Evolutionary conservation across 192 early-diverging fungal genomes (phyloP).

Genomic region (Entomortierella chlamydospora): DNA sequence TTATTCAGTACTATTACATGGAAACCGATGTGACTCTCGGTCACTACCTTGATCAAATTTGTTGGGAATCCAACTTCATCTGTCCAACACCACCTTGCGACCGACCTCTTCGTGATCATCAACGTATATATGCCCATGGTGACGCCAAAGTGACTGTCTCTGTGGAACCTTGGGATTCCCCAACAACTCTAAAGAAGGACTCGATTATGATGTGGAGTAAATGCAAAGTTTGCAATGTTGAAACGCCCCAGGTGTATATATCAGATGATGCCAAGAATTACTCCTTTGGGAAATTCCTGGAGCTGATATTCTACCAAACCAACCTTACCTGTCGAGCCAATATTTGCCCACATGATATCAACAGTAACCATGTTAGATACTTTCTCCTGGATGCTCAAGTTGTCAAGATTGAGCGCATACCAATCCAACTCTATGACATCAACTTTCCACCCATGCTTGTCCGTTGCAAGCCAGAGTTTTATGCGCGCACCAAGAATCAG

Average conservation of each 20-base stretch:
- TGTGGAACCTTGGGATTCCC: constrained; percentile 57
- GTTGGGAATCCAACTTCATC: constrained; percentile 70
- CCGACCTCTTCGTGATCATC: constrained; percentile 83
- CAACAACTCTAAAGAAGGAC: constrained; percentile 57
- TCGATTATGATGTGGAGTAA: constrained; percentile 91
- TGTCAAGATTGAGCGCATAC: constrained; percentile 82
- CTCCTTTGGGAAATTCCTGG: constrained; percentile 98
- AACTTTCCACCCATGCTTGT: constrained; percentile 76
- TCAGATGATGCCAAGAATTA: constrained; percentile 91
- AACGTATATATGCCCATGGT: constrained; percentile 89
- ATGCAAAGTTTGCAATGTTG: constrained; percentile 79
- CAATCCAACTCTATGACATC: constrained; percentile 80
- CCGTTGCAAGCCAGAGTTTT: constrained; percentile 68
- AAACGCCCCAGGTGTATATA: constrained; percentile 81
- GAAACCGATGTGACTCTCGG: constrained; percentile 89
- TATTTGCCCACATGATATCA: constrained; percentile 86
- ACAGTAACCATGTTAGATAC: constrained; percentile 85
- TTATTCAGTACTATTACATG: constrained; percentile 84
- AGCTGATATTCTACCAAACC: constrained; percentile 88
- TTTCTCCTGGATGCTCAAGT: constrained; percentile 83
- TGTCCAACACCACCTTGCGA: constrained; percentile 82
- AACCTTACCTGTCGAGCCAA: constrained; percentile 71
- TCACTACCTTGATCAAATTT: constrained; percentile 87
- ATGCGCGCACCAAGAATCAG: constrained; percentile 75
- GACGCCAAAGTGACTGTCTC: constrained; percentile 81